These are phyloP conservation scores for Lactarius quietus DNA, from an alignment of 768 basidiomycete genomes.

Conservation along the genomic window DNA sequence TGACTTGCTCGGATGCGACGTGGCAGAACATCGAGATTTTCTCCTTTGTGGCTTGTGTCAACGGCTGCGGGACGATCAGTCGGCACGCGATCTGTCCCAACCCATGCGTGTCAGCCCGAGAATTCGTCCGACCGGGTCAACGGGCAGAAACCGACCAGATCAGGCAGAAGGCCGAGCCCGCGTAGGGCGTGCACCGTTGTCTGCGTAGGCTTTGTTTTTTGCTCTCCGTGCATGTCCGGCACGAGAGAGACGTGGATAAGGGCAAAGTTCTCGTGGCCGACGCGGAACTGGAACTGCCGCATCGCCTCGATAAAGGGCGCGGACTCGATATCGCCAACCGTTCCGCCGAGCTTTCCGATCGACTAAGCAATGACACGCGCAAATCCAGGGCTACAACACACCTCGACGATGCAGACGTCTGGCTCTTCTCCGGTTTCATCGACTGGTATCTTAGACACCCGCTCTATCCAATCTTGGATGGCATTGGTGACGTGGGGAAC, in stretches of 20 bases:
- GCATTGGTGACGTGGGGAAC: constrained; percentile 96
- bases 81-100: constrained; percentile 83
- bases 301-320: constrained; percentile 98
- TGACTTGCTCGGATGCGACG: constrained; percentile 81
- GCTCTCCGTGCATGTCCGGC: constrained; percentile 98
- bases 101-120: constrained; percentile 1
- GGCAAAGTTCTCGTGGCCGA: constrained; percentile 94
- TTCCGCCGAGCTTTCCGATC: constrained; percentile 77
- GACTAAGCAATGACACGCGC: background rate
- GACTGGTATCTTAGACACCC: constrained; percentile 90
- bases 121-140: background rate
- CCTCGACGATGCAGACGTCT: constrained; percentile 97
- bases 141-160: constrained; percentile 57
- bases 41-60: constrained; percentile 82
- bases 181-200: constrained; percentile 92
- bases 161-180: constrained; percentile 88
- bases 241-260: constrained; percentile 96
- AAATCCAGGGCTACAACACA: constrained; percentile 33
- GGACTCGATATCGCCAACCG: constrained; percentile 98
- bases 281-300: constrained; percentile 99
- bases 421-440: constrained; percentile 92
- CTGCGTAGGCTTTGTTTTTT: constrained; percentile 99
- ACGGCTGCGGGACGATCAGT: constrained; percentile 69
- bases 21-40: constrained; percentile 99
- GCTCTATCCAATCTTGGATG: constrained; percentile 98